Conservation (phyloP, 805 yeast genomes). For the Candida coquimbonensis region DNA sequence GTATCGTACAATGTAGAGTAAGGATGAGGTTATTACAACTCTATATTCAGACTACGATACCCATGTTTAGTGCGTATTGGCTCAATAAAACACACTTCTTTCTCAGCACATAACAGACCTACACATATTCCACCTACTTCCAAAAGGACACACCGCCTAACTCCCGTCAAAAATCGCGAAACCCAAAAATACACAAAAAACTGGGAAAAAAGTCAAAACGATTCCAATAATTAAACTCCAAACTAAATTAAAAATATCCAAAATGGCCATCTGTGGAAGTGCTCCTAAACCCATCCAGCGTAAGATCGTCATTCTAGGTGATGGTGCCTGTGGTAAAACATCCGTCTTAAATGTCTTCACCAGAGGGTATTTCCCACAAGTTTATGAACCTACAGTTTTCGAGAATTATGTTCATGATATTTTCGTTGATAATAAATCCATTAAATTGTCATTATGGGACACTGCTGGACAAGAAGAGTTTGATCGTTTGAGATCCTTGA, state of each 20-base stretch:
- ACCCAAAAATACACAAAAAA: not conserved
- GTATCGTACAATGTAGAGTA: too few relatives aligned
- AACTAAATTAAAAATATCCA: not conserved
- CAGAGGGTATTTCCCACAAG: slow-evolving; percentile 96
- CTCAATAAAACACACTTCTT: too few relatives aligned
- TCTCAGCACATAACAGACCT: too few relatives aligned
- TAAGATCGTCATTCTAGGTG: slow-evolving; percentile 90
- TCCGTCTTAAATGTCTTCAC: slow-evolving; percentile 92
- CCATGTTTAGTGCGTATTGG: too few relatives aligned
- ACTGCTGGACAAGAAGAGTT: slow-evolving; percentile 99
- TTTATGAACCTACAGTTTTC: slow-evolving; percentile 95
- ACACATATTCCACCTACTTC: too few relatives aligned
- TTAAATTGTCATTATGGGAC: slow-evolving; percentile 93
- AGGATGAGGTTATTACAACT: too few relatives aligned
- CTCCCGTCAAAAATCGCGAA: not conserved
- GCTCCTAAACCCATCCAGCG: slow-evolving; percentile 45
- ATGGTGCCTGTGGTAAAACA: slow-evolving; percentile 98
- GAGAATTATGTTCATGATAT: slow-evolving; percentile 97
- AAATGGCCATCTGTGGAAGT: slow-evolving; percentile 8
- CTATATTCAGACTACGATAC: too few relatives aligned
- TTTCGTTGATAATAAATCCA: slow-evolving; percentile 88
- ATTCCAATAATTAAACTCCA: too few relatives aligned
- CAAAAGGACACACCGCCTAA: too few relatives aligned
- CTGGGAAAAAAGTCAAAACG: not conserved
- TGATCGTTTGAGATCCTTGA: slow-evolving; percentile 84